Evolutionary conservation across 2,329 filamentous ascomycete species (phyloP), one percentile per base, ranked within the genome.

Genomic region (Amylocarpus encephaloides): DNA sequence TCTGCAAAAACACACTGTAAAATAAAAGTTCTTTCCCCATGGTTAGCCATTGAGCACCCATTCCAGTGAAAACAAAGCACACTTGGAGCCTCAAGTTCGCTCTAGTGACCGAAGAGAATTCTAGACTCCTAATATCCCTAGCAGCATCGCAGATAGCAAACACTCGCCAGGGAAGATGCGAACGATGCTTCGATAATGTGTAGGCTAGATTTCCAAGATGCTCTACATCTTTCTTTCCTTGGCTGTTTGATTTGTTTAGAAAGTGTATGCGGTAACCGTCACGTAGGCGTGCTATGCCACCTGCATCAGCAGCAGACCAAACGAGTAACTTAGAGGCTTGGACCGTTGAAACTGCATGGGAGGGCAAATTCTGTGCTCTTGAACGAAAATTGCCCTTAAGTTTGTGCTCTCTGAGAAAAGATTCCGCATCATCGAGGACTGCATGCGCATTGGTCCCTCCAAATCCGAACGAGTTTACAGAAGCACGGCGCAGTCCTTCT

Each of bases 361-460:
- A 18, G 5, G 19, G 38, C 33, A 39, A 41, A 19, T 10, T 39
- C 18, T 42, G 19, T 16, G n/a, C 12, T 30, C 11, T n/a, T 22
- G 48, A 29, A n/a, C 33, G 22, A 36, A 48, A 48, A 41, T 29
- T 15, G 15, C 32, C 44, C 4, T 13, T 29, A 13, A 53, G 22
- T n/a, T 32, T 22, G 32, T 33, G 18, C 2, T n/a, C 33, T 2
- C 6, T 7, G n/a, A 54, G 40, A 32, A 30, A 52, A 12, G 40
- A 75, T 26, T 35, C 35, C 9, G 46, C 50, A 36, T 54, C 35
- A 29, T 46, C 35, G 10, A 49, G 10, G 6, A 49, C 33, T n/a
- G 26, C 64, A 53, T 71, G 68, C 1, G 62, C 62, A 53, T 62
- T 62, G 6, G 57, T 53, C 1, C 60, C 60, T 18, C 60, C 60